These are phyloP conservation scores for Taxawa tesnikishii DNA, from an alignment of 2,329 filamentous ascomycete genomes.

Conservation along the genomic window DNA sequence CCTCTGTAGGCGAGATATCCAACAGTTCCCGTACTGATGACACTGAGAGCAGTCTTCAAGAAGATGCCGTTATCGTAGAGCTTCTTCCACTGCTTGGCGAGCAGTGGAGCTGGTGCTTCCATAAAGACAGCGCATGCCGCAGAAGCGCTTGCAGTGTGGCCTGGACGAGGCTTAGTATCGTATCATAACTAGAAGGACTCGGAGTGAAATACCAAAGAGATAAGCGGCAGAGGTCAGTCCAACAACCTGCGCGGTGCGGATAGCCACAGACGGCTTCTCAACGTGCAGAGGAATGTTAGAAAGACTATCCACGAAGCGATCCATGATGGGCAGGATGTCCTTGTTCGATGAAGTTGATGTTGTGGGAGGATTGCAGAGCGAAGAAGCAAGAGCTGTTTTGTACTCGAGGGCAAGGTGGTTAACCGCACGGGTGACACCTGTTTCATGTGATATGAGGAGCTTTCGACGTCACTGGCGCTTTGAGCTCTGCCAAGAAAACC, in stretches of 20 bases:
- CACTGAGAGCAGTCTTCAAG: slow-evolving; percentile 26
- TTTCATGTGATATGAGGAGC: too few species aligned
- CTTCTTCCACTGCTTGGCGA: slow-evolving; percentile 43
- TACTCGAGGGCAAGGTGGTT: too few species aligned
- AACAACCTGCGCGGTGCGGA: slow-evolving; percentile 37
- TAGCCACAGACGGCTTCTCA: slow-evolving; percentile 9
- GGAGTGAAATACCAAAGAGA: slow-evolving; percentile 31
- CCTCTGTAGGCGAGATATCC: slow-evolving; percentile 34
- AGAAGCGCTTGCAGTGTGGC: slow-evolving; percentile 24
- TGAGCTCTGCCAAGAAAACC: too few species aligned
- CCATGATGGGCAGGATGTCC: too few species aligned
- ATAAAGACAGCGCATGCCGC: slow-evolving; percentile 37
- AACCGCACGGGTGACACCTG: too few species aligned
- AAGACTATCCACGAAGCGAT: too few species aligned
- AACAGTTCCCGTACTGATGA: slow-evolving; percentile 30
- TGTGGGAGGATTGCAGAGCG: too few species aligned
- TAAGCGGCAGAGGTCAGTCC: slow-evolving; percentile 40
- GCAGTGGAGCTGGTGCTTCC: slow-evolving; percentile 41
- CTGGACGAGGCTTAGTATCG: slow-evolving; percentile 15
- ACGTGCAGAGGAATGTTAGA: slow-evolving; percentile 4
- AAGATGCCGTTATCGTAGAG: slow-evolving; percentile 27
- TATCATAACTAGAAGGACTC: too few species aligned
- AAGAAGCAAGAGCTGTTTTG: too few species aligned
- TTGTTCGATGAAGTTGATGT: too few species aligned
- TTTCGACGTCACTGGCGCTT: too few species aligned